These are phyloP conservation scores for Kodamaea hsintzibuensis DNA, from an alignment of 805 yeast species.

Conservation along the genomic window DNA sequence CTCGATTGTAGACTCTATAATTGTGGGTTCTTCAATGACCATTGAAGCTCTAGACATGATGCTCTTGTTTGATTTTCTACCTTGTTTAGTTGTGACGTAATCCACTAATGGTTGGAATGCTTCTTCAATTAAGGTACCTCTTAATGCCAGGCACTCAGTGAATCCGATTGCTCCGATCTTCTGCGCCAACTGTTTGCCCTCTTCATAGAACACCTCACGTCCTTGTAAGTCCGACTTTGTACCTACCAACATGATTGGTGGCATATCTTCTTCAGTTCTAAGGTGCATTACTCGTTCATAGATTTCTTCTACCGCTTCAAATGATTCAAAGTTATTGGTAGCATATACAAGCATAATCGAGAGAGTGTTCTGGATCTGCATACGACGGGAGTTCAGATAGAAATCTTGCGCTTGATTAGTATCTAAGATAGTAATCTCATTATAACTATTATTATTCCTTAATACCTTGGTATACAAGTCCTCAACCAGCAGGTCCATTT, in stretches of 20 bases:
- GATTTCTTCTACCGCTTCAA: conserved; percentile 29
- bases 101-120: conserved; percentile 31
- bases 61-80: conserved; percentile 7
- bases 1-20: background rate
- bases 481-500: conserved; percentile 22
- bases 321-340: conserved; percentile 26
- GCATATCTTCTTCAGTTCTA: conserved; percentile 20
- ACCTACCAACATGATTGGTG: conserved; percentile 34
- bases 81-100: conserved; percentile 5
- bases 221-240: conserved; percentile 27
- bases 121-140: conserved; percentile 21
- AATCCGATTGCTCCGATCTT: conserved; percentile 28
- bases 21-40: background rate
- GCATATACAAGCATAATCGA: conserved; percentile 34
- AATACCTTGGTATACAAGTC: conserved; percentile 24
- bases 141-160: conserved; percentile 28
- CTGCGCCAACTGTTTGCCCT: conserved; percentile 30
- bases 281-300: conserved; percentile 24
- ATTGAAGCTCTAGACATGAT: background rate
- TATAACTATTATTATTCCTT: conserved; percentile 18
- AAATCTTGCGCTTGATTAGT: conserved; percentile 25
- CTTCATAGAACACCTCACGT: conserved; percentile 29
- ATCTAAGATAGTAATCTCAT: conserved; percentile 36
- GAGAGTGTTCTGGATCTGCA: conserved; percentile 31
- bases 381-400: conserved; percentile 25